A percentile compares a stretch with the other conserved stretches of the same genome.
phyloP scores from a whole-genome alignment of 805 yeast genomes.

The Schwanniomyces sp. region DNA sequence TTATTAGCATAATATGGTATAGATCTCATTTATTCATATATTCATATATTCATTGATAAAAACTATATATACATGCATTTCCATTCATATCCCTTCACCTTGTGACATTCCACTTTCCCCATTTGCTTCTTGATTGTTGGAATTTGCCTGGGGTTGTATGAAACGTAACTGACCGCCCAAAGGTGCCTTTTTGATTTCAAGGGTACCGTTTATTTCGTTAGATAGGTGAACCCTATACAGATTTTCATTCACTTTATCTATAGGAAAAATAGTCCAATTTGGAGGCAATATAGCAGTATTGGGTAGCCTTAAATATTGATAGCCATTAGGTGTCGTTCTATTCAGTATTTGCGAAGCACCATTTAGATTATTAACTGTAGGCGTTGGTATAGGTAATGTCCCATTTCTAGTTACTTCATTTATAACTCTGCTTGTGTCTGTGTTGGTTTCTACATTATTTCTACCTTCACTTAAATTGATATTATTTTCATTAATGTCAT shows the following conservation, averaged over 20 bases:
- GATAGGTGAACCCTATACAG: slow-evolving; percentile 19
- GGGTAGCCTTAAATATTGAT: slow-evolving; percentile 22
- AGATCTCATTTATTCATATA: neutral
- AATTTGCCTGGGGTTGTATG: slow-evolving; percentile 4
- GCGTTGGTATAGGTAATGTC: neutral
- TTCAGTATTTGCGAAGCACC: neutral
- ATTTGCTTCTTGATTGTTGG: neutral
- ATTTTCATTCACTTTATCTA: slow-evolving; percentile 9
- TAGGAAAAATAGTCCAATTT: slow-evolving; percentile 28
- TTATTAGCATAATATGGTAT: neutral
- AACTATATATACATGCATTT: neutral
- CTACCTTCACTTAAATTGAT: neutral
- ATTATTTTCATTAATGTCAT: neutral
- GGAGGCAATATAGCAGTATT: slow-evolving; percentile 27
- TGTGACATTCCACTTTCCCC: neutral
- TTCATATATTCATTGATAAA: neutral
- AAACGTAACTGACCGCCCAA: neutral
- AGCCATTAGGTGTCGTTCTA: neutral
- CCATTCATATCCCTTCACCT: neutral
- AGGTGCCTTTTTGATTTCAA: slow-evolving; percentile 8
- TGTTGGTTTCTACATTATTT: too few relatives aligned
- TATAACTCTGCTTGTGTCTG: too few relatives aligned
- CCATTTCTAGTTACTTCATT: neutral
- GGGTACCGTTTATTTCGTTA: slow-evolving; percentile 12
- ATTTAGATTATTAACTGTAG: neutral